phyloP scores from a whole-genome alignment of 2,329 filamentous ascomycete genomes.

The Sphaerulina musiva region DNA sequence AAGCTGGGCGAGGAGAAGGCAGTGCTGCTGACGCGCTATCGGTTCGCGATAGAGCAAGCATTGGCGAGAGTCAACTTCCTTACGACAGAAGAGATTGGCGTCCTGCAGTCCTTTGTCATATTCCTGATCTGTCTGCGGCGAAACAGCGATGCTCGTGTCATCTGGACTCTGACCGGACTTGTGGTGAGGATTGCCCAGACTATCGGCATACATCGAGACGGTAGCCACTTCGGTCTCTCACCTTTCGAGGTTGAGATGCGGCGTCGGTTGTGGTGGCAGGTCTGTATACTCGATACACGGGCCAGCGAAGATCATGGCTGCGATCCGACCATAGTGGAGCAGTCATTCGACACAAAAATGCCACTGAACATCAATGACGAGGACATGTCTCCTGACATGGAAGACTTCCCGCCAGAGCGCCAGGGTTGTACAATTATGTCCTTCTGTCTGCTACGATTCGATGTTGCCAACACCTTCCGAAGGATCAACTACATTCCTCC shows the following conservation, averaged over 20 bases:
- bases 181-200: slow-evolving; percentile 54
- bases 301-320: slow-evolving; percentile 59
- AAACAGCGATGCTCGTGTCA: slow-evolving; percentile 45
- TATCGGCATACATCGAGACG: slow-evolving; percentile 56
- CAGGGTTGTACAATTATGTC: slow-evolving; percentile 54
- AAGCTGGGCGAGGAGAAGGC: slow-evolving; percentile 49
- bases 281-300: slow-evolving; percentile 54
- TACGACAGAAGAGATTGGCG: slow-evolving; percentile 54
- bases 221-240: slow-evolving; percentile 47
- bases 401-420: slow-evolving; percentile 43
- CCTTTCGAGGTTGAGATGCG: slow-evolving; percentile 58
- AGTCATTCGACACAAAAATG: slow-evolving; percentile 55
- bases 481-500: slow-evolving; percentile 43
- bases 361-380: slow-evolving; percentile 53
- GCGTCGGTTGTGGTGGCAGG: slow-evolving; percentile 54
- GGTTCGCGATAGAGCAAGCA: slow-evolving; percentile 58
- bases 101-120: slow-evolving; percentile 57
- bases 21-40: slow-evolving; percentile 49
- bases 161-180: slow-evolving; percentile 55
- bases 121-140: slow-evolving; percentile 54
- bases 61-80: slow-evolving; percentile 58
- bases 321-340: slow-evolving; percentile 53
- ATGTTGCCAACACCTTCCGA: slow-evolving; percentile 45
- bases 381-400: slow-evolving; percentile 47
- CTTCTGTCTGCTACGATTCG: slow-evolving; percentile 49